Percentiles rank a stretch among this genome's conserved stretches.
phyloP scores from a whole-genome alignment of 371 early-diverging fungal species.

The Enterospora canceri region DNA sequence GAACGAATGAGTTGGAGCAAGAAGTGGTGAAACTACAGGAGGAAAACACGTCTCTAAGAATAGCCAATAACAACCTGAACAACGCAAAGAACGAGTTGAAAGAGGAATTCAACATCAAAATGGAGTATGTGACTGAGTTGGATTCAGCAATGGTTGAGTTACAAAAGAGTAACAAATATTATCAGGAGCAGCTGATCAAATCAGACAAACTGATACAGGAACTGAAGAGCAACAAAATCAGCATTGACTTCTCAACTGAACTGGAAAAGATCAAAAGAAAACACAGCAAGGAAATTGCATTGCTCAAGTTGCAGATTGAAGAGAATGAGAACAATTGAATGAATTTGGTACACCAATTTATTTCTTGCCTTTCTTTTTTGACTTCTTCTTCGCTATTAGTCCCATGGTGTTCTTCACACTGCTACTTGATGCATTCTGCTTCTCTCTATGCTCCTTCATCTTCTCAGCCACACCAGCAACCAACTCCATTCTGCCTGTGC shows the following conservation, averaged over 20 bases:
- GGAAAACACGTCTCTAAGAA: background rate
- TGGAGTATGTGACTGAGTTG: background rate
- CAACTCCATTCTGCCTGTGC: slow-evolving; percentile 18
- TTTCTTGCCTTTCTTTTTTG: slow-evolving; percentile 29
- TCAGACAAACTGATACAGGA: slow-evolving; percentile 6
- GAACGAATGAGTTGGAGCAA: background rate
- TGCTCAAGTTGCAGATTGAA: slow-evolving; percentile 8
- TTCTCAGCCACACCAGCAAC: slow-evolving; percentile 17
- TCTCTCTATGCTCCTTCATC: slow-evolving; percentile 5
- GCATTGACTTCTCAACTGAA: background rate
- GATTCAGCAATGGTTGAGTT: background rate
- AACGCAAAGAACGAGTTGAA: background rate
- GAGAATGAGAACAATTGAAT: background rate
- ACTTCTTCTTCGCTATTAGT: slow-evolving; percentile 31
- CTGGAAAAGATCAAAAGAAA: slow-evolving; percentile 1
- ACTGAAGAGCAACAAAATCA: background rate
- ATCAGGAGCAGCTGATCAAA: slow-evolving; percentile 2
- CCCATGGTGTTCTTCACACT: slow-evolving; percentile 33
- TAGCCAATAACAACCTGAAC: background rate
- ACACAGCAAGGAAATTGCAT: slow-evolving; percentile 8
- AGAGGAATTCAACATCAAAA: background rate
- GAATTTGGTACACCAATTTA: slow-evolving; percentile 12
- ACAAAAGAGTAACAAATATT: slow-evolving; percentile 1
- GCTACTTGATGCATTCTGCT: slow-evolving; percentile 1
- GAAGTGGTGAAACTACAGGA: background rate